Evolutionary conservation across 345 rosid species (phyloP), one percentile per base, ranked within the genome.

Genomic region (Acer saccharum): DNA sequence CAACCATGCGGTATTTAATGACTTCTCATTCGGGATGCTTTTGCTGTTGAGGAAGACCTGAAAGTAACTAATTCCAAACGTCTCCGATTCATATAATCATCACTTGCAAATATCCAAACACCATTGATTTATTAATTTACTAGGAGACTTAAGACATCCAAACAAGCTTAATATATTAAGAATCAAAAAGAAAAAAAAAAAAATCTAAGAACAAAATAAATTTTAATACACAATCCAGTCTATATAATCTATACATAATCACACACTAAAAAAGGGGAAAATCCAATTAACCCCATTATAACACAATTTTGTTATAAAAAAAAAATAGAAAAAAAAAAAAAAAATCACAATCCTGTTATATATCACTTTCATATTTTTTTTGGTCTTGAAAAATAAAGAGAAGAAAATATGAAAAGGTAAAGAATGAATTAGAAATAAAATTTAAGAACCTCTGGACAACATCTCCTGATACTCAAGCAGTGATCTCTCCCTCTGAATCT

Each of bases 391-490:
- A 52, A 76, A 23, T 16, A 66, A 52, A 32, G 17, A 46, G 39
- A 79, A 58, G 39, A 17, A 64, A 67, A 78, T 71, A 60, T 54
- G 64, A 27, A 27, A 17, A 80, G 50, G 17, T 10, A 68, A 46
- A 25, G 23, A 64, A 17, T 18, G 48, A n/a, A 63, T 9, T 27
- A 5, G 44, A 44, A 44, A 44, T 16, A 3, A 55, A 39, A 69
- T 6, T 76, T 72, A 91, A 68, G 86, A 73, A 83, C 94, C 66
- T 76, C 95, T 89, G 55, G 86, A 84, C 85, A 92, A 68, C 94
- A 90, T 91, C 81, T 94, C 94, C 80, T 92, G 86, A 48, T 81
- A 88, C 66, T 92, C 95, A 77, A 85, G 81, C 71, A 80, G 76
- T 1, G 93, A 92, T 68, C 79, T 87, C 70, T 90, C 93, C 74